These are phyloP conservation scores for Dendrothele bispora DNA, from an alignment of 768 basidiomycete species.

Conservation along the genomic window DNA sequence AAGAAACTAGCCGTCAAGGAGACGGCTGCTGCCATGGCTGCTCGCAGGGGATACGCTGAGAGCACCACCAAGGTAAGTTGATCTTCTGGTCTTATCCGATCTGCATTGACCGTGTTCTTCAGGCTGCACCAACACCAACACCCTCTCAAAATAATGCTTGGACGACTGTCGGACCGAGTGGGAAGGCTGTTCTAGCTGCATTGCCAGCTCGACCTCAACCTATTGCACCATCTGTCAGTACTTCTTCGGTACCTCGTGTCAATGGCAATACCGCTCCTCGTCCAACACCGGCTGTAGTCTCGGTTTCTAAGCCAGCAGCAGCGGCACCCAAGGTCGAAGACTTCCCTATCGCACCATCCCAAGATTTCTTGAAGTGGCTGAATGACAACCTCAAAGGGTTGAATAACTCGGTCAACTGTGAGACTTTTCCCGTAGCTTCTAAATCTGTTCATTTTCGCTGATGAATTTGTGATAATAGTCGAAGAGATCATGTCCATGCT, in stretches of 20 bases:
- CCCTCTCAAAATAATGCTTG: conserved; percentile 55
- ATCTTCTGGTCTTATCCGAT: too few species aligned
- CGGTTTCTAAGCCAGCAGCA: conserved; percentile 31
- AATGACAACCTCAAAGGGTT: conserved; percentile 80
- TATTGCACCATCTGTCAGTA: conserved; percentile 27
- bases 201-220: conserved; percentile 36
- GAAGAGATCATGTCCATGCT: conserved; percentile 98
- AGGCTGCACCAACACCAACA: conserved; percentile 31
- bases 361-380: conserved; percentile 93
- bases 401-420: conserved; percentile 72
- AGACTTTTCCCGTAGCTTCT: conserved; percentile 11
- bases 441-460: not conserved
- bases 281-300: conserved; percentile 32
- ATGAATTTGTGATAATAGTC: conserved; percentile 61
- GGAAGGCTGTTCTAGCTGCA: conserved; percentile 49
- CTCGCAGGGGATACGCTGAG: conserved; percentile 78
- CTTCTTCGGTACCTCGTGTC: conserved; percentile 33
- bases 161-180: conserved; percentile 84
- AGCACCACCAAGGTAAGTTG: conserved; percentile 68
- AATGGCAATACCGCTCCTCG: conserved; percentile 34
- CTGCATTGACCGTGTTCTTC: conserved; percentile 9
- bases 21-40: conserved; percentile 51
- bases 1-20: conserved; percentile 70
- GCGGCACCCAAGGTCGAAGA: conserved; percentile 56
- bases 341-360: conserved; percentile 64